Evolutionary conservation across 768 basidiomycete genomes (phyloP).

Genomic region (Lactarius tabidus): DNA sequence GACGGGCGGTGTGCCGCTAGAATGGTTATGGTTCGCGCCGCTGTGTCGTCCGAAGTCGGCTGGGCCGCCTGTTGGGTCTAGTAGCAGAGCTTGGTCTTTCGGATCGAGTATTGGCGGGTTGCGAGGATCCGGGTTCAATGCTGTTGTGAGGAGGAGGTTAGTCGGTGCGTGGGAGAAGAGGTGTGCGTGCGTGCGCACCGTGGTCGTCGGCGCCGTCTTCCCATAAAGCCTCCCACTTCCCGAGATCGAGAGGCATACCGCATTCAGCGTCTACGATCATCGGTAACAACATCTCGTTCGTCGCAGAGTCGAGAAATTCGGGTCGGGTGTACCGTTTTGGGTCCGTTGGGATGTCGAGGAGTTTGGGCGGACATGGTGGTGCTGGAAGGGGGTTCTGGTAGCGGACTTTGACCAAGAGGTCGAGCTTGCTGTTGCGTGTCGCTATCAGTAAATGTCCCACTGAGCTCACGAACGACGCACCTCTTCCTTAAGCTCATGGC

Average conservation of each 20-base stretch:
- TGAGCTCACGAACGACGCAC: constrained; percentile 29
- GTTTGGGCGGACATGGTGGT: constrained; percentile 95
- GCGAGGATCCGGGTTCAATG: constrained; percentile 61
- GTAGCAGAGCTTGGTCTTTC: constrained; percentile 70
- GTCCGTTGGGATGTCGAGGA: constrained; percentile 88
- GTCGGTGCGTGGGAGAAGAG: background rate
- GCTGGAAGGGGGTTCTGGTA: constrained; percentile 93
- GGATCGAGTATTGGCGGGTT: constrained; percentile 63
- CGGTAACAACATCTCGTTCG: constrained; percentile 77
- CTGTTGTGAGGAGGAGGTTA: constrained; percentile 29
- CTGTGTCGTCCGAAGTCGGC: constrained; percentile 39
- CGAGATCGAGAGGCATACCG: constrained; percentile 93
- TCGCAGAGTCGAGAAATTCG: constrained; percentile 77
- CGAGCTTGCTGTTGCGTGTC: constrained; percentile 66
- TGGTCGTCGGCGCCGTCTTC: constrained; percentile 71
- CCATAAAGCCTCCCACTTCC: constrained; percentile 79
- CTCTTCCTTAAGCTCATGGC: constrained; percentile 55
- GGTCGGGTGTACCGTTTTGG: constrained; percentile 83
- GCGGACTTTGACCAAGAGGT: constrained; percentile 88
- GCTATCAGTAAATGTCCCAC: background rate
- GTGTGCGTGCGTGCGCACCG: constrained; percentile 38
- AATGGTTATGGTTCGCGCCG: constrained; percentile 27
- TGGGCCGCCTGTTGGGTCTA: constrained; percentile 52
- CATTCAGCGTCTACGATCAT: constrained; percentile 97
- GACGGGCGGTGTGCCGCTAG: constrained; percentile 43